Conservation (phyloP, 2,329 filamentous ascomycete species). For the Diaporthe ampelina region DNA sequence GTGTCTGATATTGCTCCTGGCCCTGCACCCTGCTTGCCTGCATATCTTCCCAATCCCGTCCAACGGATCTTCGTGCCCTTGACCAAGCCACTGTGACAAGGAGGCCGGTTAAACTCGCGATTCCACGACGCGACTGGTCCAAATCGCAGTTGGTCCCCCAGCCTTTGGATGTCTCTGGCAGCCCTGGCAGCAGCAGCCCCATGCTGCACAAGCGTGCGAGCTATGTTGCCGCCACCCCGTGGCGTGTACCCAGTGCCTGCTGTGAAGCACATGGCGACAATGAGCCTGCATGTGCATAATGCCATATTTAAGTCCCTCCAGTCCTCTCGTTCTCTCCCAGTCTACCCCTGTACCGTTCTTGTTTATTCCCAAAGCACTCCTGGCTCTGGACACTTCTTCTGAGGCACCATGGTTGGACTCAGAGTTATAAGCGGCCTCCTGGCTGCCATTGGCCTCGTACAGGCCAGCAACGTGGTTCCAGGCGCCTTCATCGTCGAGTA, state of each 20-base stretch:
- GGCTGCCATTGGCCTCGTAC: slow-evolving; percentile 16
- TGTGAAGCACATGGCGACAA: too few species aligned
- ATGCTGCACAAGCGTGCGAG: too few species aligned
- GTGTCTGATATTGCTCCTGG: slow-evolving; percentile 18
- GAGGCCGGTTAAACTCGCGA: slow-evolving; percentile 24
- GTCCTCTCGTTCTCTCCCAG: neutral
- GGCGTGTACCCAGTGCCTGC: too few species aligned
- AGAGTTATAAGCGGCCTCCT: slow-evolving; percentile 29
- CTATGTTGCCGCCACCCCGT: too few species aligned
- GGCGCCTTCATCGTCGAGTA: slow-evolving; percentile 69
- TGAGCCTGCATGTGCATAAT: too few species aligned
- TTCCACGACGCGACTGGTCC: slow-evolving; percentile 1
- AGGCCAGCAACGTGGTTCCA: slow-evolving; percentile 52
- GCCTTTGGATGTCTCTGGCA: neutral
- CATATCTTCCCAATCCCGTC: slow-evolving; percentile 14
- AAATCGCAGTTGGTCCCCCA: neutral
- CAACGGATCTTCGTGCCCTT: slow-evolving; percentile 21
- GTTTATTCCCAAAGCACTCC: neutral
- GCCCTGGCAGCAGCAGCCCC: too few species aligned
- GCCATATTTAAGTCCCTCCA: too few species aligned
- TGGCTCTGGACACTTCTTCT: neutral
- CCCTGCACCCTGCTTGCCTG: slow-evolving; percentile 26
- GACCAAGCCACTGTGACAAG: slow-evolving; percentile 18
- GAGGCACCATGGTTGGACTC: slow-evolving; percentile 1
- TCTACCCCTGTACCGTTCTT: neutral